phyloP scores from a whole-genome alignment of 2,329 filamentous ascomycete species.

The Pseudogymnoascus sp. region DNA sequence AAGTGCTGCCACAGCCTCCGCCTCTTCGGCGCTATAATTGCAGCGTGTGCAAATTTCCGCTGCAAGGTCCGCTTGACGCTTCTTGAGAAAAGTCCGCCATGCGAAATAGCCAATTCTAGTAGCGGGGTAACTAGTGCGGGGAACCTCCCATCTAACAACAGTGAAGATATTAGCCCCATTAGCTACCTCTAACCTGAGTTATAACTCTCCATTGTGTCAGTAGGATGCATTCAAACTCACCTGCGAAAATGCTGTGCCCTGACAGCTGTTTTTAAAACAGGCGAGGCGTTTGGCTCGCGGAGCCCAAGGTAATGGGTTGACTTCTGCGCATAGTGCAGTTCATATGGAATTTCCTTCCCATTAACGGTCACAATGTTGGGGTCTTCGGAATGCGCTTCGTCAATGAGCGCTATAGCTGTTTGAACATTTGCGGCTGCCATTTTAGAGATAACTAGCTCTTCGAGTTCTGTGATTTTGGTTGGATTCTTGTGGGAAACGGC shows the following conservation, averaged over 20 bases:
- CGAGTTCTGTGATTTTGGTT: neutral
- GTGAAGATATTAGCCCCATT: neutral
- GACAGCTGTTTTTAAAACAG: conserved; percentile 65
- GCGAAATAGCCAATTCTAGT: conserved; percentile 69
- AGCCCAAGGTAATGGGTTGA: conserved; percentile 68
- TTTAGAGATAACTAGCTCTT: neutral
- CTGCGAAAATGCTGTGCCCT: conserved; percentile 79
- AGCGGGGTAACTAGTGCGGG: conserved; percentile 64
- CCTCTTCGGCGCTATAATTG: conserved; percentile 39
- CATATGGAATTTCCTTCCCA: conserved; percentile 54
- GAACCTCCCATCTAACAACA: conserved; percentile 63
- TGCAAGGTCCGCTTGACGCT: conserved; percentile 60
- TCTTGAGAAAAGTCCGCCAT: conserved; percentile 71
- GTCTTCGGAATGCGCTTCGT: conserved; percentile 63
- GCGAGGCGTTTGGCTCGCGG: conserved; percentile 55
- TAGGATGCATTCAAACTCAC: conserved; percentile 23
- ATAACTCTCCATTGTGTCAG: neutral
- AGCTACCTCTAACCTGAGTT: neutral
- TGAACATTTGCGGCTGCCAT: conserved; percentile 30
- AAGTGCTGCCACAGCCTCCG: conserved; percentile 58
- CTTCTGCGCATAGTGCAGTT: conserved; percentile 73
- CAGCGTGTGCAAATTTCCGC: conserved; percentile 42
- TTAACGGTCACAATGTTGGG: conserved; percentile 47
- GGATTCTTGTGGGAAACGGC: neutral
- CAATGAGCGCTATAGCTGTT: conserved; percentile 59